Evolutionary conservation across 306 rosid genomes (phyloP), one percentile per base, ranked within the genome.

Genomic region (Pterocarpus macrocarpus): DNA sequence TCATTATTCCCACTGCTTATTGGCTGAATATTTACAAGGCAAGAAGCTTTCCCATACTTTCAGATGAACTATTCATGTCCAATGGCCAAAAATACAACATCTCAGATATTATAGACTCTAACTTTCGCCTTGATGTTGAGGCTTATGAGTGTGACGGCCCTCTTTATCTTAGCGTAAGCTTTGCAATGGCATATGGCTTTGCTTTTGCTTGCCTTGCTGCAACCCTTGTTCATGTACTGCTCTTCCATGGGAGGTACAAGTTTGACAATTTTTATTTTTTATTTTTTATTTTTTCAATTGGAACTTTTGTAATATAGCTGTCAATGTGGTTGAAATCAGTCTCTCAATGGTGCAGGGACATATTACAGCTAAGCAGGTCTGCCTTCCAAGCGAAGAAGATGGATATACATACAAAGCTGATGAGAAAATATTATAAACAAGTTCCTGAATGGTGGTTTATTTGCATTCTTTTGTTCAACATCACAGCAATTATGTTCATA

Each of bases 371-470:
- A 52, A 91, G 95, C 73, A 91, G 77, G 88, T 90, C 97, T 79
- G 94, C 92, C n/a, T 81, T 94, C 84, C 81, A 85, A 72, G 87
- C 86, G 71, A 89, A 91, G 77, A 77, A 73, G 83, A 85, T 79
- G 76, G 97, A 94, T 69, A 91, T 94, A 86, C 98, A 94, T 84
- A 91, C 98, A 3, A 94, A 88, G 76, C 91, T 89, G 71, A 91
- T 94, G 98, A 86, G 92, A 53, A 89, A 88, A 55, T 71, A 86
- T 47, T 85, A 85, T 52, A 79, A 86, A 76, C 93, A 89, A 86
- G 95, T 94, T 80, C 97, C 98, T 5, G 88, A 88, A 75, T 89
- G 94, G 95, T 94, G 98, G 98, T 94, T 94, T 83, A 12, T 80
- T 33, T 85, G 89, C 84, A 82, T 90, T 70, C 97, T 94, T 80